A percentile compares a stretch with the other conserved stretches of the same genome.
phyloP scores from a whole-genome alignment of 768 basidiomycete genomes.

The Tulasnella sp. region DNA sequence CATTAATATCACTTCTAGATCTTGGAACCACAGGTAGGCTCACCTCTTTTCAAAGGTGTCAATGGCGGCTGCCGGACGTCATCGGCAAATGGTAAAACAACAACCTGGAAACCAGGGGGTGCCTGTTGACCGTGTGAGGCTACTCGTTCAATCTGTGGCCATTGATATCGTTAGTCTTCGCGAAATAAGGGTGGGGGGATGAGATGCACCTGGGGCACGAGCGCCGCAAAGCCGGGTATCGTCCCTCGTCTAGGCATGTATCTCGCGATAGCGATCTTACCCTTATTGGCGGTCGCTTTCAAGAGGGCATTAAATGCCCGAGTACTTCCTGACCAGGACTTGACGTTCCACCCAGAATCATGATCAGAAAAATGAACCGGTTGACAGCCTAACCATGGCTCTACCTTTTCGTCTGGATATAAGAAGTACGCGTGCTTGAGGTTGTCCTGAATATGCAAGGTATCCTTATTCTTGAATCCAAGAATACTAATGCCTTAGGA shows the following conservation, averaged over 20 bases:
- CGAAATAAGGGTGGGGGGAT: background rate
- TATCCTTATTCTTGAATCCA: constrained; percentile 70
- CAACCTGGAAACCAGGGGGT: constrained; percentile 86
- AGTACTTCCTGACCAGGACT: constrained; percentile 83
- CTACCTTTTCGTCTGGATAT: constrained; percentile 81
- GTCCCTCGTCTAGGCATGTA: constrained; percentile 58
- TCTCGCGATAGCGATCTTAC: constrained; percentile 72
- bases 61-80: constrained; percentile 78
- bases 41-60: constrained; percentile 54
- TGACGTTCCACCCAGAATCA: background rate
- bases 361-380: background rate
- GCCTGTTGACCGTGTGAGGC: constrained; percentile 59
- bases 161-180: too few species aligned
- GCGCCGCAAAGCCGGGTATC: constrained; percentile 67
- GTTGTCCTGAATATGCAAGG: constrained; percentile 78
- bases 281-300: constrained; percentile 67
- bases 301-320: constrained; percentile 84
- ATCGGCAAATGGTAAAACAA: constrained; percentile 89
- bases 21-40: constrained; percentile 14
- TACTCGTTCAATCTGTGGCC: constrained; percentile 58
- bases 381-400: constrained; percentile 15
- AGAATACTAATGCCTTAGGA: constrained; percentile 72
- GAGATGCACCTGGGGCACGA: constrained; percentile 74
- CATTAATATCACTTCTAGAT: too few species aligned
- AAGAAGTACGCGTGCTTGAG: constrained; percentile 86